Percentiles rank a stretch among this genome's conserved stretches.
Evolutionary conservation across 352 stramenopile species (phyloP).

Genomic region (Phytophthora tentaculata): DNA sequence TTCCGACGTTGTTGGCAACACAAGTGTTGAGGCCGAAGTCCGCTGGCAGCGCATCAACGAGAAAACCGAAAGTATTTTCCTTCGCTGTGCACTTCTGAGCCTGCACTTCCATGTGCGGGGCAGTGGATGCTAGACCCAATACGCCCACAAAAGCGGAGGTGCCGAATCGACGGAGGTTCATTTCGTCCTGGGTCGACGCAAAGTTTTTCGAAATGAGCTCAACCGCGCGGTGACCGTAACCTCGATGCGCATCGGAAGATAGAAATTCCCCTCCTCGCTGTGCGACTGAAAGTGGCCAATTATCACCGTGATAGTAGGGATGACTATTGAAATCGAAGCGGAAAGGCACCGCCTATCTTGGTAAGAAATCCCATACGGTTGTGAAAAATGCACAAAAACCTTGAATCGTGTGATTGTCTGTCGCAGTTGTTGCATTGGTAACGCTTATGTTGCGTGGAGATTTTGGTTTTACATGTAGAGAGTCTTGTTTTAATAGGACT

Average conservation of each 20-base stretch:
- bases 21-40: constrained; percentile 57
- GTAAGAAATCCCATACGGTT: constrained; percentile 32
- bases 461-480: too few species aligned
- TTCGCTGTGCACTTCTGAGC: constrained; percentile 34
- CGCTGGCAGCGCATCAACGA: constrained; percentile 35
- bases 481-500: too few species aligned
- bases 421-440: too few species aligned
- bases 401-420: constrained; percentile 24
- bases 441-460: too few species aligned
- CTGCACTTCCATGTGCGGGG: constrained; percentile 12
- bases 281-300: constrained; percentile 13
- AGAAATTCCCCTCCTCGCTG: not conserved
- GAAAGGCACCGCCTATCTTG: constrained; percentile 18
- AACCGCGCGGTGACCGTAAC: constrained; percentile 17
- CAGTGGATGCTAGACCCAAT: constrained; percentile 15
- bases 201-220: constrained; percentile 24
- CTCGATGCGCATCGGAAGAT: constrained; percentile 32
- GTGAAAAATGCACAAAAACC: constrained; percentile 23
- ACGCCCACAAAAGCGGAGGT: constrained; percentile 24
- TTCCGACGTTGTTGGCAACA: constrained; percentile 53
- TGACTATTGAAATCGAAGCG: constrained; percentile 24
- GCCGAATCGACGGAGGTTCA: constrained; percentile 32
- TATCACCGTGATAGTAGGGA: not conserved
- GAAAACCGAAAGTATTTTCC: constrained; percentile 35
- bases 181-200: constrained; percentile 14